phyloP scores from a whole-genome alignment of 2,329 filamentous ascomycete genomes.

The Dendryphion nanum region DNA sequence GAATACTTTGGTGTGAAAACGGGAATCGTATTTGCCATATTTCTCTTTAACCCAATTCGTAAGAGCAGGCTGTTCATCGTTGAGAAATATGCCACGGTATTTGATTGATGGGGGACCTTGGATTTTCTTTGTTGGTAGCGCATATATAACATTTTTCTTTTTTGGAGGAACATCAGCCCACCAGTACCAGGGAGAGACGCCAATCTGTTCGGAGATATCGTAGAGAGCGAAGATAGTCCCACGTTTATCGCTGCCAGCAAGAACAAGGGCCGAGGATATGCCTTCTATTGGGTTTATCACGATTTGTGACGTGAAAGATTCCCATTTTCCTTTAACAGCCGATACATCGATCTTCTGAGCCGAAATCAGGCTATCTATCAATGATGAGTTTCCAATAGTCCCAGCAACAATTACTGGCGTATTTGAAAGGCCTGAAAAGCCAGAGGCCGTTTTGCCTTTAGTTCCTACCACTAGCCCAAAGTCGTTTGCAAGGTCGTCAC shows the following conservation, averaged over 20 bases:
- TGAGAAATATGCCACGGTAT: conserved; percentile 67
- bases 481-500: conserved; percentile 62
- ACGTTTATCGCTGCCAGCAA: conserved; percentile 63
- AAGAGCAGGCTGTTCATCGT: conserved; percentile 64
- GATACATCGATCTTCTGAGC: conserved; percentile 57
- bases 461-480: conserved; percentile 65
- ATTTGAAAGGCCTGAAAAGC: conserved; percentile 12
- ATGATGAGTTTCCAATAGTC: conserved; percentile 60
- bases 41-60: conserved; percentile 63
- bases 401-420: conserved; percentile 60
- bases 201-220: conserved; percentile 68
- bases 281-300: conserved; percentile 56
- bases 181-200: conserved; percentile 67
- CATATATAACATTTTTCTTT: conserved; percentile 54
- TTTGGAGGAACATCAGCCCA: conserved; percentile 61
- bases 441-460: conserved; percentile 49
- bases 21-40: conserved; percentile 46
- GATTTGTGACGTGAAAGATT: conserved; percentile 61
- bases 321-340: conserved; percentile 61
- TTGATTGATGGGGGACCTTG: conserved; percentile 61
- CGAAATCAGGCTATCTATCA: conserved; percentile 57
- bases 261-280: conserved; percentile 57
- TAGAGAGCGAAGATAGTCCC: conserved; percentile 68
- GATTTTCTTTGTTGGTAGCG: conserved; percentile 51
- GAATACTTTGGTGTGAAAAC: conserved; percentile 66